Base-by-base conservation (phyloP, 2,329 filamentous ascomycete genomes). In the Pseudogymnoascus sp. region DNA sequence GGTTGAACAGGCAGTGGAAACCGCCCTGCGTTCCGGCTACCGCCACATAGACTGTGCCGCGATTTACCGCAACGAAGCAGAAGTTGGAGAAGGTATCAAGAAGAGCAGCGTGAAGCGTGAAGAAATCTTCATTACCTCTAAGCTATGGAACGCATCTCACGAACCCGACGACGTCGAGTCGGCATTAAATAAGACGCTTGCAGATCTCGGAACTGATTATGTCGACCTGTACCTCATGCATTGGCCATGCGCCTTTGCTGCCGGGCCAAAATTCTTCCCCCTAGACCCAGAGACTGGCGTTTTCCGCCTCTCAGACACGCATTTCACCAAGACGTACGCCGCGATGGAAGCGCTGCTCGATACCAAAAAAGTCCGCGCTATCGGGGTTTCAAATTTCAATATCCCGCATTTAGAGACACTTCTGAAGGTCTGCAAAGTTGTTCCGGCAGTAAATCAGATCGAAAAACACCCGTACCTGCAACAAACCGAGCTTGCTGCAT, bases 351-450 rank as follows among this genome's bases (percentile, higher is more conserved):
- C 78, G 64, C 68, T 86, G 25, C 75, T 84, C 36, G 71, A 74
- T n/a, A 75, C 77, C 2, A 79, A 80, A 66, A 78, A 82, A 65
- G 78, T 80, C 4, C 78, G 76, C 63, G 74, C 82, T 63, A 85
- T 87, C 59, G 85, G 85, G 57, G 77, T 87, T 50, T 85, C 82
- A 62, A 87, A 87, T 73, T 87, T 86, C 74, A 72, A 72, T 6
- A 68, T 68, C 60, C 63, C 64, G 5, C 72, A 78, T 20, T 65
- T 79, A 4, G 70, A 76, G 64, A 63, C 67, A 5, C 68, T 79
- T n/a, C 59, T 78, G 41, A 65, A 73, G 18, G 72, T 78, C 41
- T 78, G 77, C 50, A 72, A 70, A 3, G 73, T 85, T 54, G 72
- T 76, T 3, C 84, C 84, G 1, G 79, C 80, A 11, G 79, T 79